Evolutionary conservation across 805 yeast genomes (phyloP), one percentile per base, ranked within the genome.

Genomic region (Kodamaea fukazawae): DNA sequence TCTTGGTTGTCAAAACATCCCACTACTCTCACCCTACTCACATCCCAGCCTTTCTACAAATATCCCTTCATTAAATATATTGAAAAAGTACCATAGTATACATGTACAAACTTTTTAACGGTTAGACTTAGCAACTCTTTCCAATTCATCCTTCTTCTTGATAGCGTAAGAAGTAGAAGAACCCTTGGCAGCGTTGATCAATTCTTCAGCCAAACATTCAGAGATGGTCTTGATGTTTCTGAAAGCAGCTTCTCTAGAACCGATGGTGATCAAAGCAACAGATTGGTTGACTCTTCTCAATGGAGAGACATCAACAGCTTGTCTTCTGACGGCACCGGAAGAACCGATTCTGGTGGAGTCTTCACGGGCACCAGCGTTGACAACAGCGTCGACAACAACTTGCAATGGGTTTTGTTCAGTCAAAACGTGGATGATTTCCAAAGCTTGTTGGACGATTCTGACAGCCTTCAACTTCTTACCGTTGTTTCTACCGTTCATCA

Each of bases 401-500:
- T 93, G 99, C 75, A 93, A 74, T 70, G 99, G 99, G 96, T 93
- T 93, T 76, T 83, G 95, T 75, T 91, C 99, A 63, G 99, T 89
- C 70, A 95, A 83, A 58, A 93, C 90, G 82, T 83, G 71, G 76
- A 93, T 83, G 81, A 93, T 93, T 76, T 93, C 99, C 70, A 93
- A 79, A 62, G 99, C 91, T 83, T 93, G 99, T 83, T 95, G 87
- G 74, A 93, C 89, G 73, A 93, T 93, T 86, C 98, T 90, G 63
- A 93, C 98, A 64, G 99, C 99, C 86, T 91, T 90, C 75, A 95
- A 87, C 81, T 93, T 93, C 85, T 93, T 93, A 84, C 99, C 99
- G 86, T 95, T 93, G 95, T 93, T 93, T 83, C 98, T 91, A 81
- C 99, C 99, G 86, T 93, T 90, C 99, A 93, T 93, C 99, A 93